Percentiles rank a stretch among this genome's conserved stretches.
Evolutionary conservation across 1,284 basidiomycete genomes (phyloP).

Genomic region (Melampsora abietis-canadensis): DNA sequence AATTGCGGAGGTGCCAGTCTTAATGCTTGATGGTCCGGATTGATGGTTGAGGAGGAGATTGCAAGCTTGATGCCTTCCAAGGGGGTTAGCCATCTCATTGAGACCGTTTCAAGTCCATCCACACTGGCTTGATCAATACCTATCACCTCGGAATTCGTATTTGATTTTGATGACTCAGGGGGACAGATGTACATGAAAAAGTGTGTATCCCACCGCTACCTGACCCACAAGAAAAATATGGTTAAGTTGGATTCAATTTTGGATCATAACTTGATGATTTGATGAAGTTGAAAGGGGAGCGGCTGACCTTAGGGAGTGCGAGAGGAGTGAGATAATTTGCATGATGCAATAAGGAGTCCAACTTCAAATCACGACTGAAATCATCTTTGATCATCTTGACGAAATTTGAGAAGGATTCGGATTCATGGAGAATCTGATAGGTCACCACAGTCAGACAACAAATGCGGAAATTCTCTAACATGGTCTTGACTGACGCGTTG

Average conservation of each 20-base stretch:
- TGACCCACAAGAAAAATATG: conserved; percentile 25
- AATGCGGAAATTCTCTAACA: conserved; percentile 3
- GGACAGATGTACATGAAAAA: conserved; percentile 49
- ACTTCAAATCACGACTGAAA: not conserved
- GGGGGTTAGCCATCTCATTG: conserved; percentile 47
- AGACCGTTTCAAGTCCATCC: conserved; percentile 45
- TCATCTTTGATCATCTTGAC: conserved; percentile 7
- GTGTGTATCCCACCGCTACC: conserved; percentile 49
- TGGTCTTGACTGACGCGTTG: conserved; percentile 23
- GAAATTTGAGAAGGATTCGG: too few species aligned
- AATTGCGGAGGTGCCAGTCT: conserved; percentile 48
- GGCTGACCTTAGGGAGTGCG: not conserved
- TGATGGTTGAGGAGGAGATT: not conserved
- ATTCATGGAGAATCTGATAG: conserved; percentile 34
- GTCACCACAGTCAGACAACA: conserved; percentile 8
- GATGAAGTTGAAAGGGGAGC: conserved; percentile 1
- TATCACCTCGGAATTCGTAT: not conserved
- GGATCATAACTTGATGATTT: too few species aligned
- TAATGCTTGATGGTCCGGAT: conserved; percentile 29
- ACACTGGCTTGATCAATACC: conserved; percentile 19
- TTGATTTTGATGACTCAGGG: conserved; percentile 14
- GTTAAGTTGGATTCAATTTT: too few species aligned
- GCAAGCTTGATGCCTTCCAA: conserved; percentile 40
- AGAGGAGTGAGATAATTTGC: conserved; percentile 45
- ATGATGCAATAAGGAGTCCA: conserved; percentile 44